Evolutionary conservation across 2,329 filamentous ascomycete species (phyloP).

Genomic region (Aureobasidium sp.): DNA sequence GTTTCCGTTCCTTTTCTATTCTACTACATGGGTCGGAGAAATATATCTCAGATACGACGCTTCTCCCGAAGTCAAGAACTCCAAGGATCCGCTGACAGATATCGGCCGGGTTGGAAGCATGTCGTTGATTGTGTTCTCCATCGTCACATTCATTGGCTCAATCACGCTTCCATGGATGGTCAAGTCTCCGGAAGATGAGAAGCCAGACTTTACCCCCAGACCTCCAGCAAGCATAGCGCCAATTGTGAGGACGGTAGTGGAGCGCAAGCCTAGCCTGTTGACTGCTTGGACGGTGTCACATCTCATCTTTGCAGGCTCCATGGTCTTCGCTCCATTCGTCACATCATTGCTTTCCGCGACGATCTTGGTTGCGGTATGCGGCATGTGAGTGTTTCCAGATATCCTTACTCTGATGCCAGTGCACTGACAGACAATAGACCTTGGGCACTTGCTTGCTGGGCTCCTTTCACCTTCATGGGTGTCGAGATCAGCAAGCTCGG

Average conservation of each 20-base stretch:
- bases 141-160: slow-evolving; percentile 72
- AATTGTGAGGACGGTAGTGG: slow-evolving; percentile 49
- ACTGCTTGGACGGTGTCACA: slow-evolving; percentile 78
- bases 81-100: slow-evolving; percentile 71
- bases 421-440: slow-evolving; percentile 41
- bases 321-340: slow-evolving; percentile 81
- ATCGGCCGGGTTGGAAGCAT: slow-evolving; percentile 85
- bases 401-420: background rate
- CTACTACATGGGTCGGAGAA: slow-evolving; percentile 94
- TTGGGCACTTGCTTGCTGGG: slow-evolving; percentile 84
- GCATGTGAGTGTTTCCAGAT: slow-evolving; percentile 48
- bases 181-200: slow-evolving; percentile 53
- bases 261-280: slow-evolving; percentile 71
- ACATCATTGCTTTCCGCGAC: slow-evolving; percentile 75
- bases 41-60: slow-evolving; percentile 90
- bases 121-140: slow-evolving; percentile 80
- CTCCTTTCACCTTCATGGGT: slow-evolving; percentile 82
- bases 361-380: slow-evolving; percentile 73
- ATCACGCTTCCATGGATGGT: slow-evolving; percentile 76
- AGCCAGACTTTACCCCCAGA: slow-evolving; percentile 62
- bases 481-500: slow-evolving; percentile 86
- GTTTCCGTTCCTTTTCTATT: slow-evolving; percentile 98
- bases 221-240: slow-evolving; percentile 62
- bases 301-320: slow-evolving; percentile 69
- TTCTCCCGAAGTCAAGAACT: slow-evolving; percentile 39